Evolutionary conservation across 495 filamentous ascomycete species (phyloP).

Genomic region (Penicillium maclennaniae): DNA sequence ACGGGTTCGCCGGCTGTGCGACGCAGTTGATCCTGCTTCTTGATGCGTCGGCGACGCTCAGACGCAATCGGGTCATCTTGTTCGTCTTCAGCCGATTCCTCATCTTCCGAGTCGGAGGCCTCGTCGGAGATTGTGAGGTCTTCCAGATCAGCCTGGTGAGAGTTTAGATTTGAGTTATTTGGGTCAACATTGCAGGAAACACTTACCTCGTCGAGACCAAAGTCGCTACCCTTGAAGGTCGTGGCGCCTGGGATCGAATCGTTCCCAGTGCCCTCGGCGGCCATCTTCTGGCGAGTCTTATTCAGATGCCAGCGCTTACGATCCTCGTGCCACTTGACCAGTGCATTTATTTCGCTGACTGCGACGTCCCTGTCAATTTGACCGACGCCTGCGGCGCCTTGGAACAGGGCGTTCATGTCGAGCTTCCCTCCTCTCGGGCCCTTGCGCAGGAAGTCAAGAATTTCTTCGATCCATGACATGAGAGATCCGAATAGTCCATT

Average conservation of each 20-base stretch:
- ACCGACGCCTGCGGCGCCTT: conserved; percentile 64
- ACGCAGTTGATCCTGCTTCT: conserved; percentile 72
- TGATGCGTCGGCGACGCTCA: conserved; percentile 71
- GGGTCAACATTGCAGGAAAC: neutral
- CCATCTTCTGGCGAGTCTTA: conserved; percentile 99
- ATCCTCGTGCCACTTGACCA: conserved; percentile 91
- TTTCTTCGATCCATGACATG: conserved; percentile 97
- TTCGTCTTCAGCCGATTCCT: conserved; percentile 72
- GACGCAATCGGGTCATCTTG: conserved; percentile 75
- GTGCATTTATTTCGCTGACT: conserved; percentile 73
- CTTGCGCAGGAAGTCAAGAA: conserved; percentile 85
- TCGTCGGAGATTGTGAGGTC: conserved; percentile 76
- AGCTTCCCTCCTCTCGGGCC: conserved; percentile 75
- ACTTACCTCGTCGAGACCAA: conserved; percentile 77
- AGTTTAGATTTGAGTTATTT: conserved; percentile 8
- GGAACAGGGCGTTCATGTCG: conserved; percentile 91
- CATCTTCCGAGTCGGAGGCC: conserved; percentile 59
- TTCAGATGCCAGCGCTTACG: conserved; percentile 96
- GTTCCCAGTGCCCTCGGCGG: conserved; percentile 62
- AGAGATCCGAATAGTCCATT: conserved; percentile 92
- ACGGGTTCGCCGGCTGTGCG: conserved; percentile 82
- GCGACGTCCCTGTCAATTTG: conserved; percentile 66
- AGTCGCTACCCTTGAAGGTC: conserved; percentile 71
- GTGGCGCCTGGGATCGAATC: conserved; percentile 44
- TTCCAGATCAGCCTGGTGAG: conserved; percentile 61